Conservation (phyloP, 768 basidiomycete species). For the Rhodotorula paludigena region DNA sequence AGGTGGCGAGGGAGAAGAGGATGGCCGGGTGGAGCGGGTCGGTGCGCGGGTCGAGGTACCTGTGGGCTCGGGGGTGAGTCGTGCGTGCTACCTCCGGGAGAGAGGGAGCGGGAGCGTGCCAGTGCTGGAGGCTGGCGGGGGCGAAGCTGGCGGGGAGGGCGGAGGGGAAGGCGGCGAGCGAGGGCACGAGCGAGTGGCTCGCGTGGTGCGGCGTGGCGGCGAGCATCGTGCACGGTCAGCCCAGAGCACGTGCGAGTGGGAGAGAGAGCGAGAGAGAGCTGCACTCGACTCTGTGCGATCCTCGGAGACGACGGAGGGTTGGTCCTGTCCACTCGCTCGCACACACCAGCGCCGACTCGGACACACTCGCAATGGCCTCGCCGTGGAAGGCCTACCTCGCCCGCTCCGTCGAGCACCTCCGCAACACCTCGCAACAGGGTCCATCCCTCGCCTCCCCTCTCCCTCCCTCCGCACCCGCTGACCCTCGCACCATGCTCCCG, state of each 20-base stretch:
- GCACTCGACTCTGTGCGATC: too few species aligned
- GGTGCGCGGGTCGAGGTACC: neutral
- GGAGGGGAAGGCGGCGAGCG: neutral
- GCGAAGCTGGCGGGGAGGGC: neutral
- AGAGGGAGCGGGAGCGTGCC: too few species aligned
- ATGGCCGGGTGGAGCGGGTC: constrained; percentile 38
- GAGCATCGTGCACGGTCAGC: neutral
- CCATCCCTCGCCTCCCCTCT: neutral
- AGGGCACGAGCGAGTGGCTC: neutral
- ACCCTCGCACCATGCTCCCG: neutral
- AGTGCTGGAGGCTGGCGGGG: neutral
- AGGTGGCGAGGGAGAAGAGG: neutral
- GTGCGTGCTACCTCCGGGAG: neutral
- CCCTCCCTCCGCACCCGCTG: neutral
- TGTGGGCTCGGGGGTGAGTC: neutral
- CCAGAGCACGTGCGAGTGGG: neutral
- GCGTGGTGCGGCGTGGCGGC: neutral
- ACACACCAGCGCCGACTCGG: too few species aligned
- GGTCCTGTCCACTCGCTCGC: too few species aligned
- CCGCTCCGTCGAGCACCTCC: constrained; percentile 39
- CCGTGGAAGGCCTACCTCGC: constrained; percentile 36
- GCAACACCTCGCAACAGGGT: constrained; percentile 35
- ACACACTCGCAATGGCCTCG: constrained; percentile 1
- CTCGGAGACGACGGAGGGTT: too few species aligned
- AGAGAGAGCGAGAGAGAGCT: neutral